phyloP scores from a whole-genome alignment of 495 filamentous ascomycete genomes.

The Penicillium lagena region DNA sequence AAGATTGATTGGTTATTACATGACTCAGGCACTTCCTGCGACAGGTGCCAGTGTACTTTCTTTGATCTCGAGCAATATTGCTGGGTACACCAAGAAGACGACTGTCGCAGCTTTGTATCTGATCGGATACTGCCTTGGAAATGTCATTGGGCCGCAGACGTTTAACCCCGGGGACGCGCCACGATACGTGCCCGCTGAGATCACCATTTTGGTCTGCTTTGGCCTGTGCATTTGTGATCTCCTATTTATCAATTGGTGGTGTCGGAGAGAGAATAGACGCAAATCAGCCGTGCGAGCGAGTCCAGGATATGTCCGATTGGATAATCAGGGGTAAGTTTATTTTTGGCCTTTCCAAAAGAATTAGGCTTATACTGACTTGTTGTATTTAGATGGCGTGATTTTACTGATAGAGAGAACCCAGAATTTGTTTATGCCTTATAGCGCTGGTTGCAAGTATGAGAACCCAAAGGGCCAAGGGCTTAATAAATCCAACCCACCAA shows the following conservation, averaged over 20 bases:
- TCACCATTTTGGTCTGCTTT: constrained; percentile 58
- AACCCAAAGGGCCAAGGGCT: no score
- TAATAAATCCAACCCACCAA: no score
- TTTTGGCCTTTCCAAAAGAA: constrained; percentile 1
- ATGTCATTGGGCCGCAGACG: background rate
- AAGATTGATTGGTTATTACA: constrained; percentile 53
- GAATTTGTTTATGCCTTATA: constrained; percentile 23
- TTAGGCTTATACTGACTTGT: background rate
- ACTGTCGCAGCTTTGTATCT: constrained; percentile 61
- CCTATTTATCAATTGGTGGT: constrained; percentile 55
- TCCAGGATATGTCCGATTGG: constrained; percentile 52
- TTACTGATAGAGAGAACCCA: constrained; percentile 33
- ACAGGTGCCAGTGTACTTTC: constrained; percentile 29
- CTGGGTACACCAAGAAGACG: constrained; percentile 67
- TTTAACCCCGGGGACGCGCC: constrained; percentile 45
- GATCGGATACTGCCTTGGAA: constrained; percentile 48
- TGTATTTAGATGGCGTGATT: constrained; percentile 33
- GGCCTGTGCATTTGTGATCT: constrained; percentile 46
- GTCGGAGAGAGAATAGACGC: constrained; percentile 48
- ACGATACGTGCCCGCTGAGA: constrained; percentile 56
- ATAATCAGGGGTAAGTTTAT: constrained; percentile 52
- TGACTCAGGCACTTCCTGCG: constrained; percentile 48
- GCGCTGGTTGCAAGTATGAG: no score
- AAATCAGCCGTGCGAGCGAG: constrained; percentile 45
- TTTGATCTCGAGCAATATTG: constrained; percentile 54